These are phyloP conservation scores for Nadsonia commutata DNA, from an alignment of 1,139 yeast genomes.

Conservation along the genomic window DNA sequence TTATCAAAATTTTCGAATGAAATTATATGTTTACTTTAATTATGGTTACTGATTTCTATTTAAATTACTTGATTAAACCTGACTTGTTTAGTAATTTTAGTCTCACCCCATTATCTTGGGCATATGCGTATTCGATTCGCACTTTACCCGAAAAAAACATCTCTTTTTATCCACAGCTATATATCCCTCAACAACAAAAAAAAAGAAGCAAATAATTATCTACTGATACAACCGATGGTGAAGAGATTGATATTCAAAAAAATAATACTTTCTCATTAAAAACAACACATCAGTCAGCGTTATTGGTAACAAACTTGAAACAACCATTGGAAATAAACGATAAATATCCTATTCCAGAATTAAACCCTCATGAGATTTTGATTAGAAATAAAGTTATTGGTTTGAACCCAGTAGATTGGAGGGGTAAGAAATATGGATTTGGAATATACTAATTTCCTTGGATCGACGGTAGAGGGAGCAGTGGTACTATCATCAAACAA, in stretches of 20 bases:
- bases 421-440: slow-evolving; percentile 31
- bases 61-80: not conserved
- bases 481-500: slow-evolving; percentile 26
- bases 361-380: slow-evolving; percentile 23
- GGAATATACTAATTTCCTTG: slow-evolving; percentile 35
- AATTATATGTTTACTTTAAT: not conserved
- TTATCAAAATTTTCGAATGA: not conserved
- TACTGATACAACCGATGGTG: no score
- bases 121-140: no score
- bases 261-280: not conserved
- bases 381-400: slow-evolving; percentile 31
- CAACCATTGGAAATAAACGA: no score
- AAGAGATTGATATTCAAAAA: not conserved
- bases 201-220: not conserved
- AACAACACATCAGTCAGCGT: not conserved
- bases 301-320: no score
- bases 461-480: slow-evolving; percentile 35
- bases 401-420: slow-evolving; percentile 37
- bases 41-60: not conserved
- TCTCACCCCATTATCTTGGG: no score
- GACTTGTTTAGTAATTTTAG: no score
- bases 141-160: no score
- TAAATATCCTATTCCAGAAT: not conserved
- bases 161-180: not conserved
- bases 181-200: not conserved